Evolutionary conservation across 2,329 filamentous ascomycete genomes (phyloP).

Genomic region (Fusarium pseudoanthophilum): DNA sequence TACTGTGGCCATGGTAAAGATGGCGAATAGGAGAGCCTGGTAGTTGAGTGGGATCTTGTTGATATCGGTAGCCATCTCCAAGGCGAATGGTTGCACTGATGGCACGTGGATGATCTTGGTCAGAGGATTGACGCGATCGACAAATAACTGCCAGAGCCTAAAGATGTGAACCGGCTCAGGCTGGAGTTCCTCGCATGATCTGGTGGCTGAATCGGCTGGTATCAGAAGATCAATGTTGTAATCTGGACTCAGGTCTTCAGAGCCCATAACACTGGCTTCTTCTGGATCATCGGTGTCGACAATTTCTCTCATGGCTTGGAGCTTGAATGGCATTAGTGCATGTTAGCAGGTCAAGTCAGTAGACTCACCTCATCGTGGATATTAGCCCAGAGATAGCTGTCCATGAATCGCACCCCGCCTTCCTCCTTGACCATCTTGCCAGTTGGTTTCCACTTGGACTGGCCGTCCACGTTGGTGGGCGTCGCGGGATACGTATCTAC

Average conservation of each 20-base stretch:
- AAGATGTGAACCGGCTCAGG: slow-evolving; percentile 74
- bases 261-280: slow-evolving; percentile 60
- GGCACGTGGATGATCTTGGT: slow-evolving; percentile 79
- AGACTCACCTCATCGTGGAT: slow-evolving; percentile 66
- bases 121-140: slow-evolving; percentile 79
- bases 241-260: slow-evolving; percentile 62
- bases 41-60: slow-evolving; percentile 65
- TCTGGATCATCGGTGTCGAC: slow-evolving; percentile 61
- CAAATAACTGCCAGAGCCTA: slow-evolving; percentile 77
- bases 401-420: slow-evolving; percentile 66
- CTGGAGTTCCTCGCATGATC: slow-evolving; percentile 63
- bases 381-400: slow-evolving; percentile 64
- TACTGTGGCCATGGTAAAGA: slow-evolving; percentile 70
- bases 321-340: slow-evolving; percentile 48
- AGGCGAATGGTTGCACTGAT: slow-evolving; percentile 71
- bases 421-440: slow-evolving; percentile 68
- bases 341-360: background rate
- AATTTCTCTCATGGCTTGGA: slow-evolving; percentile 69
- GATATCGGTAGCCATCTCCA: slow-evolving; percentile 69
- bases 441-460: slow-evolving; percentile 55
- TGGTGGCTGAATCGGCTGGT: slow-evolving; percentile 52
- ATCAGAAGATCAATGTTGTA: slow-evolving; percentile 64
- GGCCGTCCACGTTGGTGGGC: slow-evolving; percentile 46
- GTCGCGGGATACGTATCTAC: slow-evolving; percentile 44
- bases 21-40: slow-evolving; percentile 71